These are phyloP conservation scores for Lepraria neglecta DNA, from an alignment of 495 filamentous ascomycete genomes.

Conservation along the genomic window DNA sequence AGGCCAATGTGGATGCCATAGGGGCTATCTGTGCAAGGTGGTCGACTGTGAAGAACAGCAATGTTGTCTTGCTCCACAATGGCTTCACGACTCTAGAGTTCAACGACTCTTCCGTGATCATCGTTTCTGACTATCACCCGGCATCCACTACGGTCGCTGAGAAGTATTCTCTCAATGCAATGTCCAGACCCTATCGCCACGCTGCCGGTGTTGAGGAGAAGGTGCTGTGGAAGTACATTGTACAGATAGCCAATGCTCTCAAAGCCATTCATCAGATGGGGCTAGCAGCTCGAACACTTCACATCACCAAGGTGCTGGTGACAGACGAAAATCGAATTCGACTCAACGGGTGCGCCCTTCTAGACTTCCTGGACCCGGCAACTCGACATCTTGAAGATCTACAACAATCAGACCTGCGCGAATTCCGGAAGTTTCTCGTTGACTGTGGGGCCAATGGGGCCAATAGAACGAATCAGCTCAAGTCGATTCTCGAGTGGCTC, in stretches of 20 bases:
- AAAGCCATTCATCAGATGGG: conserved; percentile 76
- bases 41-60: conserved; percentile 77
- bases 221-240: conserved; percentile 83
- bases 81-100: conserved; percentile 90
- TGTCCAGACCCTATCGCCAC: no score
- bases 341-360: conserved; percentile 77
- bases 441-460: conserved; percentile 27
- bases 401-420: conserved; percentile 80
- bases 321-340: conserved; percentile 69
- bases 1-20: conserved; percentile 71
- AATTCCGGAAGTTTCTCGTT: conserved; percentile 78
- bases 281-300: conserved; percentile 76
- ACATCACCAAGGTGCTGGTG: conserved; percentile 76
- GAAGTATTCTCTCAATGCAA: conserved; percentile 45
- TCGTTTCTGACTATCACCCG: conserved; percentile 90
- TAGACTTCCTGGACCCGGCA: conserved; percentile 81
- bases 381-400: conserved; percentile 61
- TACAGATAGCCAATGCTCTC: conserved; percentile 83
- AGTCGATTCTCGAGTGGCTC: conserved; percentile 76
- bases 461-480: conserved; percentile 48
- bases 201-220: conserved; percentile 49
- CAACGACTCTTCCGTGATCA: conserved; percentile 88
- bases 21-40: conserved; percentile 79
- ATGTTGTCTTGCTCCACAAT: conserved; percentile 81
- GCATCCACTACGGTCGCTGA: conserved; percentile 84